Evolutionary conservation across 2,329 filamentous ascomycete species (phyloP), one percentile per base, ranked within the genome.

Genomic region (Cladobotryum protrusum): DNA sequence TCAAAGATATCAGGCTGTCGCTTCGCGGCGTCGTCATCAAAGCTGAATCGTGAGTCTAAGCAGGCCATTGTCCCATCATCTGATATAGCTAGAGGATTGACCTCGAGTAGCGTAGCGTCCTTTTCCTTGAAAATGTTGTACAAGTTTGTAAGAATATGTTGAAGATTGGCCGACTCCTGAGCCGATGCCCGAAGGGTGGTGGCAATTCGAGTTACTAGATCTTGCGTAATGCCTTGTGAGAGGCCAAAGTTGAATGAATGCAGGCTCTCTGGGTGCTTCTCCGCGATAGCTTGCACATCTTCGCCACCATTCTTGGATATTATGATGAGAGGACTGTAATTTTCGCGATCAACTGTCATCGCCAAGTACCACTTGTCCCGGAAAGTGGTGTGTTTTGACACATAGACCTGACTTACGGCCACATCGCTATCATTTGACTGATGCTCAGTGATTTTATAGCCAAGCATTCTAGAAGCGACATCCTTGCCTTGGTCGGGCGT

Each of bases 11-110:
- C 66, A 0, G 52, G 24, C 35, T 77, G 73, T 5, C 75, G 62
- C n/a, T 64, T 63, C 11, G 57, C 54, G 0, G 75, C 73, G 0
- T 72, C 70, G 37, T 79, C 68, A 56, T 81, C 77, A 18, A 79
- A 71, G 2, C 63, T 62, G 39, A 79, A 72, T 1, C 64, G 67
- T 0, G 75, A 68, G 34, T 70, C 65, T 1, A 63, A 47, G 32
- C 63, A 64, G 3, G 54, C 37, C 17, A 77, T 63, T 0, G 47
- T 43, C 0, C 63, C 63, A 1, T 67, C 58, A 1, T 56, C n/a
- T n/a, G 36, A 32, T 32, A 32, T n/a, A 1, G 57, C 63, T 0
- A 77, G 58, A 0, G 71, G 61, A 33, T 70, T 67, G 5, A 74
- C 60, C 49, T 76, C 71, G 2, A 79, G 59, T 0, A 70, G 60